Base-by-base conservation (phyloP, 1,139 yeast species). In the Yamadazyma conglobata region DNA sequence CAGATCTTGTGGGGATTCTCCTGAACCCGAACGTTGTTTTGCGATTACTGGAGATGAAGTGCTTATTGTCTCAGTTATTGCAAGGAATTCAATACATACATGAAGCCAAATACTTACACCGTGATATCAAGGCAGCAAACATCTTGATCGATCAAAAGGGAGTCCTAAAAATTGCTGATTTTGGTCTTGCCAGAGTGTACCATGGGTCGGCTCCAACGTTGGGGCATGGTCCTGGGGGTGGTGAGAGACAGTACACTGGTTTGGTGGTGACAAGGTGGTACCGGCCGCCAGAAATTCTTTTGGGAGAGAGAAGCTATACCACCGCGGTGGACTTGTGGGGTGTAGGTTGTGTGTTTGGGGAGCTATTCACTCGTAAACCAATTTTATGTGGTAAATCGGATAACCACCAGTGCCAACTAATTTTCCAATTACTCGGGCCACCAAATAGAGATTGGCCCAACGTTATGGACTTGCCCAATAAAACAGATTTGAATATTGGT, bases 291-390 rank as follows among this genome's bases (percentile, higher is more conserved):
- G 48, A 91, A 54, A 68, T 91, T 14, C 70, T 91, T 15, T 59
- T 91, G 32, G 96, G 96, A 2, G 95, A 88, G 45, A 67, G 83
- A 39, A 67, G 73, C 37, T 91, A 91, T 51, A 88, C 97, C 3
- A 85, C 96, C 0, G 94, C 97, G 0, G 89, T 91, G 12, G 96
- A 91, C 58, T 71, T 91, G 58, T 91, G 98, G 98, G 97, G 97
- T 1, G 76, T 86, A 9, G 98, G 98, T 2, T 93, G 98, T 60
- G 94, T 93, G 0, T 80, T 93, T 56, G 98, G 88, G 0, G 99
- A 93, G 55, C 68, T 89, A 48, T 91, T 85, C 58, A 77, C 77
- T 23, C 73, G 77, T 36, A 76, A 73, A 42, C 98, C 98, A 0
- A 85, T 93, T 12, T 59, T 93, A 30, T 88, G 78, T 28, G 99